Evolutionary conservation across 2,329 filamentous ascomycete species (phyloP).

Genomic region (Fusarium globosum): DNA sequence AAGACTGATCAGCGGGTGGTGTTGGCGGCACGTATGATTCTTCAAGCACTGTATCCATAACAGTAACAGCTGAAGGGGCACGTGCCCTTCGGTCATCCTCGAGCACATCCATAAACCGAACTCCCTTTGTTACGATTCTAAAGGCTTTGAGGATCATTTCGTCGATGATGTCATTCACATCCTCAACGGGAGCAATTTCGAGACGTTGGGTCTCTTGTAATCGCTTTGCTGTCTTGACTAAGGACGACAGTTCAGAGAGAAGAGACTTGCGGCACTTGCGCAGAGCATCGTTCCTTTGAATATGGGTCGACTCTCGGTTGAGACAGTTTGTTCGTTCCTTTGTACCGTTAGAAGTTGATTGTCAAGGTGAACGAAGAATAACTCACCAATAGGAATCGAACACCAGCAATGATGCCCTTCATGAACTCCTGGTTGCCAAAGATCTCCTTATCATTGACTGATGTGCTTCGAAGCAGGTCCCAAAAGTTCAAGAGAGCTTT

Average conservation of each 20-base stretch:
- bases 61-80: conserved; percentile 65
- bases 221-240: conserved; percentile 89
- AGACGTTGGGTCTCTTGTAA: conserved; percentile 78
- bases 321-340: conserved; percentile 91
- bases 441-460: conserved; percentile 78
- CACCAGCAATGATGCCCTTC: conserved; percentile 91
- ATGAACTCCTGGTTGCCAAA: conserved; percentile 95
- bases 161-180: conserved; percentile 82
- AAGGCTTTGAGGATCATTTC: conserved; percentile 95
- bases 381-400: conserved; percentile 87
- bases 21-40: conserved; percentile 70
- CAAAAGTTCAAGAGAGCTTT: conserved; percentile 91
- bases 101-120: conserved; percentile 89
- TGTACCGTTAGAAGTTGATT: conserved; percentile 1
- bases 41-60: conserved; percentile 70
- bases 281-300: conserved; percentile 80
- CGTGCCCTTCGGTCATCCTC: conserved; percentile 69
- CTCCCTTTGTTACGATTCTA: conserved; percentile 90
- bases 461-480: conserved; percentile 85
- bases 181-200: conserved; percentile 59
- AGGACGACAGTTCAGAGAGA: conserved; percentile 85
- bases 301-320: conserved; percentile 79
- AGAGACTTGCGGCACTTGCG: conserved; percentile 87
- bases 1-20: conserved; percentile 68
- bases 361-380: neutral